Percentiles rank a stretch among this genome's conserved stretches.
Evolutionary conservation across 129 eudicot species (phyloP).

Genomic region (sunflower (Helianthus annuus)): HanXRQr2.0-SUNRISE NC_035440.2:9567955-9568454

Average conservation of each 20-base stretch:
- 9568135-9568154: no score
- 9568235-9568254: conserved; percentile 13
- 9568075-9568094: no score
- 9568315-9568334: background rate
- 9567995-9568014: no score
- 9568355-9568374: conserved; percentile 20
- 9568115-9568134: no score
- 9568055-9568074: no score
- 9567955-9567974: no score
- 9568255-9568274: background rate
- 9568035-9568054: no score
- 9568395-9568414: background rate
- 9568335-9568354: background rate
- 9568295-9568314: background rate
- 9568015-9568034: no score
- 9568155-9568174: conserved; percentile 6
- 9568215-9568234: background rate
- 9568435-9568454: no score
- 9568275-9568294: background rate
- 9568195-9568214: background rate
- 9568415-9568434: no score
- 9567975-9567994: no score
- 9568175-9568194: background rate
- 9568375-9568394: conserved; percentile 12
- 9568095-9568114: no score